These are phyloP conservation scores for Aureobasidium uvarum DNA, from an alignment of 2,329 filamentous ascomycete species.

Conservation along the genomic window DNA sequence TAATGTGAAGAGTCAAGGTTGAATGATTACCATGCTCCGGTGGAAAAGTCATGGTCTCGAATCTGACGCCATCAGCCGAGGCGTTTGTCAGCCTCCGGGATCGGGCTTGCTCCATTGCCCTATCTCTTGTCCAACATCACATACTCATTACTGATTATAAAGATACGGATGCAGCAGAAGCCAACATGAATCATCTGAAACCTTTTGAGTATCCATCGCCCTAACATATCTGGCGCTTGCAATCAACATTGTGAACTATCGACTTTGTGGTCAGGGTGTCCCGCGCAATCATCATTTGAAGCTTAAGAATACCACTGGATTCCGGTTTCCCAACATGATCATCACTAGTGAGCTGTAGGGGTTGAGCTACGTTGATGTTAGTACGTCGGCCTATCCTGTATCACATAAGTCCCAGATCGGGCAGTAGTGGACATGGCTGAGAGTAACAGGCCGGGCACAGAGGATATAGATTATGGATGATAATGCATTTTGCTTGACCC, in stretches of 20 bases:
- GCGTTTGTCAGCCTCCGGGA: slow-evolving; percentile 20
- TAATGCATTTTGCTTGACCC: slow-evolving; percentile 8
- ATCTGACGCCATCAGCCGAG: slow-evolving; percentile 17
- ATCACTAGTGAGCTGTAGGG: too few species aligned
- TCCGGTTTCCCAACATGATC: too few species aligned
- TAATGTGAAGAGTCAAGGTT: not conserved
- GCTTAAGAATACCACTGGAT: too few species aligned
- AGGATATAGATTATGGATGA: not conserved
- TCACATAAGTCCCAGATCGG: too few species aligned
- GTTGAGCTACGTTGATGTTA: too few species aligned
- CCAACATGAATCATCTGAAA: not conserved
- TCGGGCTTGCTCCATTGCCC: slow-evolving; percentile 4
- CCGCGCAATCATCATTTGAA: not conserved
- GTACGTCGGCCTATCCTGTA: too few species aligned
- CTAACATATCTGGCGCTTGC: not conserved
- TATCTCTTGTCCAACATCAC: not conserved
- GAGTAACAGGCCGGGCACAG: too few species aligned
- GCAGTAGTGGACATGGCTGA: too few species aligned
- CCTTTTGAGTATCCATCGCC: too few species aligned
- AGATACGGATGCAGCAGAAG: not conserved
- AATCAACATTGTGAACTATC: not conserved
- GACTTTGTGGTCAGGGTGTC: not conserved
- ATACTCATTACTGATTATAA: not conserved
- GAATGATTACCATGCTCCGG: not conserved
- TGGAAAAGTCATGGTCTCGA: slow-evolving; percentile 7